phyloP scores from a whole-genome alignment of 208 protist genomes.

The Naegleria gruberi region DNA sequence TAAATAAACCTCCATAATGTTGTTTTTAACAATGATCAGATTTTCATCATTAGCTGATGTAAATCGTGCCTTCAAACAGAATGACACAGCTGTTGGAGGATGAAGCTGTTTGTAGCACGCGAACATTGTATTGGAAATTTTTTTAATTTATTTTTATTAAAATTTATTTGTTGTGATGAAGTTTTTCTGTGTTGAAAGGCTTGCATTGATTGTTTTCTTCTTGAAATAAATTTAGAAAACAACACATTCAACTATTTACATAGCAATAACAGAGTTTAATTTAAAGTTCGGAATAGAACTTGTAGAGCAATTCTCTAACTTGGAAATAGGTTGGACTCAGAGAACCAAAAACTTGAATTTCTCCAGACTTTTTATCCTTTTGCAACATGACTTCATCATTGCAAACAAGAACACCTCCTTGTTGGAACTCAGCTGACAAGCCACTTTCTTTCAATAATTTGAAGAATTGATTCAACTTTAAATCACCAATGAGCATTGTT shows the following conservation, averaged over 20 bases:
- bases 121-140: too few species aligned
- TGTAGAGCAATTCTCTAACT: not conserved
- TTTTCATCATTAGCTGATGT: not conserved
- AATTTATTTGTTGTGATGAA: too few species aligned
- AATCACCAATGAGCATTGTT: constrained; percentile 20
- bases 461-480: not conserved
- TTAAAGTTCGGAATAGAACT: not conserved
- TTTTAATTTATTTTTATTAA: too few species aligned
- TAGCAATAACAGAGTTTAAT: too few species aligned
- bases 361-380: not conserved
- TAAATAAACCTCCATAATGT: not conserved
- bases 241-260: not conserved
- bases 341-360: not conserved
- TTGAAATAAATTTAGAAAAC: too few species aligned
- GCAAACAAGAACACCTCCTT: not conserved
- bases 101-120: not conserved
- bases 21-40: not conserved
- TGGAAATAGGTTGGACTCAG: not conserved
- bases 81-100: constrained; percentile 11
- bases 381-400: not conserved
- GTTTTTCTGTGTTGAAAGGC: too few species aligned
- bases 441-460: not conserved
- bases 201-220: too few species aligned
- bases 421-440: not conserved
- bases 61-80: not conserved